Evolutionary conservation across 352 stramenopile species (phyloP), one percentile per base, ranked within the genome.

Genomic region (Phytophthora colocasiae): DNA sequence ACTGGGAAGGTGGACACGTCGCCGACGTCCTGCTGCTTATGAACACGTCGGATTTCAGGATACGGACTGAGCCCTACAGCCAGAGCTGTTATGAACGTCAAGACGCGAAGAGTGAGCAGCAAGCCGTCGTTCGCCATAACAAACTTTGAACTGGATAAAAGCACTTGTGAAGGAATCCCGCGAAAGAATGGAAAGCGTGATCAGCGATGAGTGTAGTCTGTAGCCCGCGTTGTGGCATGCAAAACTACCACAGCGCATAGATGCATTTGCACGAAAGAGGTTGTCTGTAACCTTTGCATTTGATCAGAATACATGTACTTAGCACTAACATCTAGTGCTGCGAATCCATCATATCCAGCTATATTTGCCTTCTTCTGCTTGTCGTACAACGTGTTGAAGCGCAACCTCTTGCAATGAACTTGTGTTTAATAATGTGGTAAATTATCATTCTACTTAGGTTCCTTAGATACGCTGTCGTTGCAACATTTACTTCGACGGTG

Each of bases 1-100:
- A 70, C 46, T 47, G 66, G 52, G 38, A 74, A 70, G n/a, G 66
- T 69, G 46, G 53, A 74, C 19, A 69, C 63, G 0, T 69, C 53
- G 3, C 53, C 41, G 3, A 48, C 32, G 41, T 54, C 38, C 12
- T 39, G 51, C 36, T 69, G 53, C 46, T 69, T 61, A 59, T 74
- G 54, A 2, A 62, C 60, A 15, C 60, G 60, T 17, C 14, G 63
- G 41, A 74, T 74, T 45, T 69, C 53, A 6, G 66, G 59, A 26
- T 59, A 63, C 11, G 60, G 66, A 26, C 59, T 66, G 40, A 66
- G 38, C 7, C 55, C 63, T 9, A 71, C 63, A 19, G 40, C 63
- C 24, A 71, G 14, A 12, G 63, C 63, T 26, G 63, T 71, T 32
- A 71, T 55, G 62, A 70, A 70, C 9, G 62, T 65, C 40, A 70